A percentile compares a stretch with the other conserved stretches of the same genome.
These are phyloP conservation scores for Epichloe uncinata DNA, from an alignment of 2,329 filamentous ascomycete species.

Conservation along the genomic window DNA sequence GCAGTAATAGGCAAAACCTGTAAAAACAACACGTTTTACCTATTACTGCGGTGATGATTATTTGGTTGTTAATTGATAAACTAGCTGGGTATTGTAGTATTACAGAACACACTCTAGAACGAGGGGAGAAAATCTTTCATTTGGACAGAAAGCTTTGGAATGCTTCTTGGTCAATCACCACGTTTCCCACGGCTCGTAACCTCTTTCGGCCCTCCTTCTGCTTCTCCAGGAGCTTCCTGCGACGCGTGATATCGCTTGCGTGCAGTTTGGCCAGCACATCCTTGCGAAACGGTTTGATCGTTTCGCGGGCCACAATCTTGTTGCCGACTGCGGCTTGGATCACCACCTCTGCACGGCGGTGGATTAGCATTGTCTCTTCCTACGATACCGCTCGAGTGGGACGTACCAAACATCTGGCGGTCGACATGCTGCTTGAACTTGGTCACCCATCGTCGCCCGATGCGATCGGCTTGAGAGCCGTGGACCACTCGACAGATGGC, in stretches of 20 bases:
- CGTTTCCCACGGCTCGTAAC: conserved; percentile 72
- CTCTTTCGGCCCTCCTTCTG: conserved; percentile 93
- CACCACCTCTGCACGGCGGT: conserved; percentile 52
- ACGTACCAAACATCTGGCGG: conserved; percentile 70
- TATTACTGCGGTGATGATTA: too few species aligned
- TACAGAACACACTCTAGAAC: not conserved
- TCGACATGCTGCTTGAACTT: conserved; percentile 98
- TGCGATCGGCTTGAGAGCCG: conserved; percentile 60
- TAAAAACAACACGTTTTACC: too few species aligned
- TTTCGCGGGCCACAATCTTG: conserved; percentile 78
- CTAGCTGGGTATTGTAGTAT: not conserved
- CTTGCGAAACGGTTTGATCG: conserved; percentile 91
- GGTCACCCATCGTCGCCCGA: conserved; percentile 78
- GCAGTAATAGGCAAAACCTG: too few species aligned
- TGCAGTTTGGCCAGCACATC: conserved; percentile 90
- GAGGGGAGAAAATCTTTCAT: conserved; percentile 21
- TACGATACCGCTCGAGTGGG: not conserved
- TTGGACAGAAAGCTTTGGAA: conserved; percentile 92
- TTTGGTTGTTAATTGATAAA: too few species aligned
- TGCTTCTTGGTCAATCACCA: conserved; percentile 89
- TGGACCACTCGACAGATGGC: conserved; percentile 89
- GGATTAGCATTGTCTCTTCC: not conserved
- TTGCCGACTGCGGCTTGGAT: conserved; percentile 83
- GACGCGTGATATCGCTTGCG: conserved; percentile 70
- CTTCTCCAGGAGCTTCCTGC: conserved; percentile 83